phyloP scores from a whole-genome alignment of 495 filamentous ascomycete genomes.

The Jackrogersella multiformis region DNA sequence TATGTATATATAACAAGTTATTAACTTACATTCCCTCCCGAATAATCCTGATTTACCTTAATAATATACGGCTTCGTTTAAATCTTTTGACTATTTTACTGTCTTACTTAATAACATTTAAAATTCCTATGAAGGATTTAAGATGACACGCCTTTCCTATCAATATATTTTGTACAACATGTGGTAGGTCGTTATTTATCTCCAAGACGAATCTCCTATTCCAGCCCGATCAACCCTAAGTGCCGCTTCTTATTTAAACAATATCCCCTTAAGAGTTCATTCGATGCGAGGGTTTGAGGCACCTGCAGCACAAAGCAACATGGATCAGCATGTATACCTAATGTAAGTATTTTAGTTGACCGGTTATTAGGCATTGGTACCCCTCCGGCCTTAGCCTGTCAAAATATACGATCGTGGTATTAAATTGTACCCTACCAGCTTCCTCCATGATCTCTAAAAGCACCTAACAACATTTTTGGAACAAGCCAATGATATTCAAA shows the following conservation, averaged over 20 bases:
- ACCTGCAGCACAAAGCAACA: constrained; percentile 9
- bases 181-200: too few relatives aligned
- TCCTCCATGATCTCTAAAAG: constrained; percentile 5
- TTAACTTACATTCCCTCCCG: neutral
- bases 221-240: constrained; percentile 16
- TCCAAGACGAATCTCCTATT: neutral
- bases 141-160: neutral
- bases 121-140: neutral
- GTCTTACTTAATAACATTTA: neutral
- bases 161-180: neutral
- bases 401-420: neutral
- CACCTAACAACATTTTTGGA: neutral
- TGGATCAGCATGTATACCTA: neutral
- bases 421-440: neutral
- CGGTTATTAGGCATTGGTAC: neutral
- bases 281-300: neutral
- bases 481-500: constrained; percentile 29
- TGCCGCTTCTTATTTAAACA: constrained; percentile 9
- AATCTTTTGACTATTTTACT: neutral
- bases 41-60: neutral
- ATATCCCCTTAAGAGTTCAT: constrained; percentile 1
- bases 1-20: neutral
- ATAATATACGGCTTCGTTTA: neutral
- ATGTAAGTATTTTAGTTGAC: neutral
- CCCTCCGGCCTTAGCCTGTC: constrained; percentile 1